Base-by-base conservation (phyloP, 108 stramenopile genomes). In the Skeletonema grethae region DNA sequence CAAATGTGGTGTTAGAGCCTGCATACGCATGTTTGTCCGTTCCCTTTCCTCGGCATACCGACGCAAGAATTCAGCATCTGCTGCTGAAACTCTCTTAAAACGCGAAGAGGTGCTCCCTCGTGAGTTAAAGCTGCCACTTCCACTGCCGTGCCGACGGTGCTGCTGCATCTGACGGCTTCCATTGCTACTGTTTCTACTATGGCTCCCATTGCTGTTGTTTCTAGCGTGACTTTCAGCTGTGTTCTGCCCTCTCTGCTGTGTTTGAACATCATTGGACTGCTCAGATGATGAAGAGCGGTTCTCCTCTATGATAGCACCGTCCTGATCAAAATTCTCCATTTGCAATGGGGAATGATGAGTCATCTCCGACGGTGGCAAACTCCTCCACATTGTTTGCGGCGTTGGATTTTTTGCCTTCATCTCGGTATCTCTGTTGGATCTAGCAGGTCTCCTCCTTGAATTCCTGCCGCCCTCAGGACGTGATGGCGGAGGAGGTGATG, bases 11-110 rank as follows among this genome's bases (percentile, higher is more conserved):
- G 31, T 28, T 28, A 28, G 7, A 20, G 31, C 39, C 59, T 45
- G 30, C 41, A 57, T 56, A 35, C 55, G 43, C 29, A 63, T 63
- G 35, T 57, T 72, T 18, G 68, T 62, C 31, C 75, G 61, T 64
- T 76, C 68, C 46, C 63, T 69, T 68, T 76, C 75, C 55, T 69
- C 68, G 7, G 75, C 75, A 45, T 76, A 76, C 12, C 68, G 35
- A 25, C 38, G 41, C 35, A 76, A 68, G 50, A 76, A 76, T 64
- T 76, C 75, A 13, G 61, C 75, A 58, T 76, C 75, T 11, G 67
- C 68, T 16, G 63, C 35, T 8, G 61, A 63, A 2, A 69, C 24
- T 41, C 20, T 18, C 56, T 50, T 69, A 22, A 31, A 25, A 35
- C 62, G 67, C 18, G 58, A 53, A 6, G 35, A 43, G 22, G 18